Evolutionary conservation across 2,329 filamentous ascomycete genomes (phyloP).

Genomic region (Penicillium sp.): DNA sequence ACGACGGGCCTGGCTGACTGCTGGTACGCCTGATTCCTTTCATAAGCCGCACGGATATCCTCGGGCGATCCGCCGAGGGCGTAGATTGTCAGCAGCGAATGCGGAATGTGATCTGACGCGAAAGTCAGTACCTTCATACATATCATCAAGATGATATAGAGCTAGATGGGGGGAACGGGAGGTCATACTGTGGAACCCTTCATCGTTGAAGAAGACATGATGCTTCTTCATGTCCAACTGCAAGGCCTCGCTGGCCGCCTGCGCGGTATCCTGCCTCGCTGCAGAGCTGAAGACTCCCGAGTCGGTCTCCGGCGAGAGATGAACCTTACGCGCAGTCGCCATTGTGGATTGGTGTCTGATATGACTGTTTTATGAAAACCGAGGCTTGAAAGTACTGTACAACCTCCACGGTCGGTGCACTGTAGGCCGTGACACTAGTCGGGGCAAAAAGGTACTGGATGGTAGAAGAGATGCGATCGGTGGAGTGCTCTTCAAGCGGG

Average conservation of each 20-base stretch:
- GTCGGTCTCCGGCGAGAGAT: slow-evolving; percentile 46
- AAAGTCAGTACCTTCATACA: not conserved
- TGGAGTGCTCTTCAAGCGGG: not conserved
- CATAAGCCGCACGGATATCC: slow-evolving; percentile 65
- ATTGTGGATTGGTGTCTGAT: slow-evolving; percentile 35
- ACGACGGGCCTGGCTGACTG: slow-evolving; percentile 53
- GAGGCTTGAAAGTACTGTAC: not conserved
- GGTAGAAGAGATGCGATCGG: not conserved
- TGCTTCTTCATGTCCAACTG: slow-evolving; percentile 73
- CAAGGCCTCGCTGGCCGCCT: slow-evolving; percentile 66
- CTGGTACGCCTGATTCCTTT: slow-evolving; percentile 69
- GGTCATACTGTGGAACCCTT: slow-evolving; percentile 67
- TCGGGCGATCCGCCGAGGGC: slow-evolving; percentile 68
- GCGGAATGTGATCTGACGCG: slow-evolving; percentile 68
- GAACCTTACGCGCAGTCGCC: slow-evolving; percentile 52
- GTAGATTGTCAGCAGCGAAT: slow-evolving; percentile 75
- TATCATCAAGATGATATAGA: not conserved
- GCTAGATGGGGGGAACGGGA: not conserved
- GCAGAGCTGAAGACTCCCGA: slow-evolving; percentile 50
- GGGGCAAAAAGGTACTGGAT: not conserved
- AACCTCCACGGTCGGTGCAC: not conserved
- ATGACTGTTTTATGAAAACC: not conserved
- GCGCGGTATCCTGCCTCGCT: slow-evolving; percentile 61
- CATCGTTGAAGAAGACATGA: slow-evolving; percentile 78
- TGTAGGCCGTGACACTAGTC: not conserved